phyloP scores from a whole-genome alignment of 345 rosid species.

The Citrus glauca region DNA sequence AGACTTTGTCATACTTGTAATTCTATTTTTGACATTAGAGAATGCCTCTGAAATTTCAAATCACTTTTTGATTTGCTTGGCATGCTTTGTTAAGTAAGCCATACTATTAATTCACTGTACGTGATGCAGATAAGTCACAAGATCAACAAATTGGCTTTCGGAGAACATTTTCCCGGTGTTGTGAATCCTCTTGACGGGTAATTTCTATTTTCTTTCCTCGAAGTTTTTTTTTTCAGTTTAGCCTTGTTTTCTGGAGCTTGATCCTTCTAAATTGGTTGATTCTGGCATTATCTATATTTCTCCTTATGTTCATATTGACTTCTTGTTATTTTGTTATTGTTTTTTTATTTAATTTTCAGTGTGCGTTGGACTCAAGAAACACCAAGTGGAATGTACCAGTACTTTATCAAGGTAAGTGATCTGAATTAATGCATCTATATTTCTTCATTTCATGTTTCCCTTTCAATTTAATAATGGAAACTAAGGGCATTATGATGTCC shows the following conservation, averaged over 20 bases:
- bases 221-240: conserved; percentile 4
- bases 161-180: conserved; percentile 85
- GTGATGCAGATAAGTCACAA: conserved; percentile 75
- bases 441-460: not conserved
- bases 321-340: not conserved
- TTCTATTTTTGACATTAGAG: not conserved
- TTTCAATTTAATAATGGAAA: not conserved
- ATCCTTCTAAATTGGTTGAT: not conserved
- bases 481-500: not conserved
- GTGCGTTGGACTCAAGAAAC: conserved; percentile 75
- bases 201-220: conserved; percentile 1
- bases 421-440: conserved; percentile 8
- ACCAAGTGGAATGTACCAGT: conserved; percentile 84
- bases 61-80: not conserved
- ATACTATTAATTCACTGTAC: conserved; percentile 1
- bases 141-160: conserved; percentile 78
- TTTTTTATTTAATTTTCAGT: conserved; percentile 33
- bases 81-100: not conserved
- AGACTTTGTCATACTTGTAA: conserved; percentile 15
- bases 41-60: not conserved
- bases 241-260: conserved; percentile 7
- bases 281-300: conserved; percentile 3
- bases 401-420: conserved; percentile 76
- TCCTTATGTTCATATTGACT: not conserved
- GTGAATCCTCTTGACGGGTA: conserved; percentile 97